Base-by-base conservation (phyloP, 83 land plant species). In the Isoetes engelmannii region DNA sequence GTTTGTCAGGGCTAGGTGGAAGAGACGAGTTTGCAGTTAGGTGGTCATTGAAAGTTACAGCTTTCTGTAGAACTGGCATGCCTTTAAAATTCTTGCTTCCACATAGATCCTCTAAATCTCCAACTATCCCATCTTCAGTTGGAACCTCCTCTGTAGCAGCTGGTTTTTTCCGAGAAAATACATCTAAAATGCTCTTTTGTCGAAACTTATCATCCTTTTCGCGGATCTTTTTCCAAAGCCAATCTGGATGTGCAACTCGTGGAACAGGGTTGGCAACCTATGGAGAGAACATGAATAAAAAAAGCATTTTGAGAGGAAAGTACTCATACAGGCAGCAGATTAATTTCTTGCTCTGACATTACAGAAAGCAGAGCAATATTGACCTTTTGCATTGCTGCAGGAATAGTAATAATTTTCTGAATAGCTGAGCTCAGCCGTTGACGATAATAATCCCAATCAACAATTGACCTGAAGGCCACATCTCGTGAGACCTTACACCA, bases 361-460 rank as follows among this genome's bases (percentile, higher is more conserved):
- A 28, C 37, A 63, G 18, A 65, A 17, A 58, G 20, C 8, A 78
- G 41, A 7, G 66, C 13, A 12, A 18, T 59, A 45, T 45, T n/a
- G 19, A 95, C 99, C 99, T 95, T 95, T 72, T 95, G 99, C 99
- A 95, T 88, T 67, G 99, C 99, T 48, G 99, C 99, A 74, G 99
- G 99, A 72, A 95, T 95, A 5, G 99, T 88, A 15, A 95, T 85
- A 58, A 88, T 95, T 74, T 95, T 95, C 65, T 95, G 99, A 73
- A 95, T 88, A 17, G 97, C 81, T 7, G 99, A 95, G 75, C 88
- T 79, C 68, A 95, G 89, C 18, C 99, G 86, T 63, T 91, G 99
- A 58, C 87, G 85, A 78, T 95, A 95, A 65, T 95, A 95, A 7
- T 87, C 89, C 99, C 99, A 95, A 75, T 95, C 99, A 64, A 95